Conservation (phyloP, 2,329 filamentous ascomycete species). For the Cytospora piceicola region DNA sequence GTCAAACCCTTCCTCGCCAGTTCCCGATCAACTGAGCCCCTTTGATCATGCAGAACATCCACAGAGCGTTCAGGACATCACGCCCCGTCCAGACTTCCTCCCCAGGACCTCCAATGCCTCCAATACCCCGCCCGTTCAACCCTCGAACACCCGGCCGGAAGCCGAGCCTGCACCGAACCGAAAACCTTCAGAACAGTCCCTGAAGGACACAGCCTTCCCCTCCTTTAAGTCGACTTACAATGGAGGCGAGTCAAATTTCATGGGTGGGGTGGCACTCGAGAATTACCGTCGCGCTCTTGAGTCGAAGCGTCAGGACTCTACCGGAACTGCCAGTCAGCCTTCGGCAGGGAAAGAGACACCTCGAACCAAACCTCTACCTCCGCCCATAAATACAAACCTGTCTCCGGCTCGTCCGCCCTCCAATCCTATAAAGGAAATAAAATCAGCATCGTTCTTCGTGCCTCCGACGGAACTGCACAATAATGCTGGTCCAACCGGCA, state of each 20-base stretch:
- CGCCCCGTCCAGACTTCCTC: slow-evolving; percentile 41
- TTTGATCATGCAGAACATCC: slow-evolving; percentile 48
- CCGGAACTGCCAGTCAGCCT: slow-evolving; percentile 19
- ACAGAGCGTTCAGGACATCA: slow-evolving; percentile 47
- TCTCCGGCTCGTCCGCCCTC: slow-evolving; percentile 37
- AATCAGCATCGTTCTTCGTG: slow-evolving; percentile 48
- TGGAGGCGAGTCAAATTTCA: slow-evolving; percentile 51
- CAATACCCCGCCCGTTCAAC: slow-evolving; percentile 52
- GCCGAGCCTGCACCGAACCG: slow-evolving; percentile 23
- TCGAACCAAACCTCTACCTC: slow-evolving; percentile 41
- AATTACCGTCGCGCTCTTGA: slow-evolving; percentile 51
- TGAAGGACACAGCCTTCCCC: slow-evolving; percentile 35
- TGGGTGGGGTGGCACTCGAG: slow-evolving; percentile 58
- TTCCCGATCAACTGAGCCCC: slow-evolving; percentile 48
- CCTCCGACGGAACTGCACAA: slow-evolving; percentile 54
- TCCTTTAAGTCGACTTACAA: slow-evolving; percentile 42
- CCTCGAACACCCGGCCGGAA: slow-evolving; percentile 53
- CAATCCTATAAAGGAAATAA: slow-evolving; percentile 39
- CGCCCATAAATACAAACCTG: slow-evolving; percentile 43
- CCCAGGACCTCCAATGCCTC: slow-evolving; percentile 43
- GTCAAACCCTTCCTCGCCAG: slow-evolving; percentile 59
- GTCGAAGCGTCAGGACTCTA: slow-evolving; percentile 32
- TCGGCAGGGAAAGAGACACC: slow-evolving; percentile 31
- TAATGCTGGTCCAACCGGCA: slow-evolving; percentile 40
- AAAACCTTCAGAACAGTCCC: slow-evolving; percentile 29